Conservation (phyloP, 345 rosid genomes). For the Laguncularia racemosa region DNA sequence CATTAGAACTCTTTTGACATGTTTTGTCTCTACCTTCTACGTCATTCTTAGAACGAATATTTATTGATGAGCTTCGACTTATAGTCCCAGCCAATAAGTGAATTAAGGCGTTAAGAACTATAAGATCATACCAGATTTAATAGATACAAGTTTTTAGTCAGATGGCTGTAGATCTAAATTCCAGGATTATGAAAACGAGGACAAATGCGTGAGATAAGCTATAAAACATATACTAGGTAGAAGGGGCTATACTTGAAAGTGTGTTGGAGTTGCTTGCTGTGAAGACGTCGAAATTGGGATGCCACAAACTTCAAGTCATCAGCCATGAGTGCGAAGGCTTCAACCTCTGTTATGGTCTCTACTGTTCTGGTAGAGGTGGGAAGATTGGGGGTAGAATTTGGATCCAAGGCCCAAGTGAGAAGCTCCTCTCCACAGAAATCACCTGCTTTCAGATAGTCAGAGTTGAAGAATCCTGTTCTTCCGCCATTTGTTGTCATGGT, state of each 20-base stretch:
- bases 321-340: conserved; percentile 62
- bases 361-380: conserved; percentile 67
- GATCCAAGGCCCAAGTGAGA: conserved; percentile 70
- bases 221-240: conserved; percentile 5
- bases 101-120: too few relatives aligned
- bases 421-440: conserved; percentile 81
- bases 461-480: conserved; percentile 52
- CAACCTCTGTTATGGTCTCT: conserved; percentile 56
- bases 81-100: too few relatives aligned
- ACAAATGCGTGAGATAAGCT: not conserved
- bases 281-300: conserved; percentile 55
- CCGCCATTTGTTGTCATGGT: conserved; percentile 68
- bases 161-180: too few relatives aligned
- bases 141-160: too few relatives aligned
- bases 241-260: conserved; percentile 46
- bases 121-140: too few relatives aligned
- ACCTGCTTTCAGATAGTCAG: conserved; percentile 42
- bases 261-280: conserved; percentile 60
- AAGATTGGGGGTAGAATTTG: conserved; percentile 45
- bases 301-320: conserved; percentile 63
- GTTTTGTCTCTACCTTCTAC: too few relatives aligned
- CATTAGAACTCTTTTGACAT: not conserved
- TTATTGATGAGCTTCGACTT: not conserved
- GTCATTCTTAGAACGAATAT: too few relatives aligned
- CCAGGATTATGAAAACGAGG: too few relatives aligned